Evolutionary conservation across 768 basidiomycete genomes (phyloP).

Genomic region (Hysterangium stoloniferum): DNA sequence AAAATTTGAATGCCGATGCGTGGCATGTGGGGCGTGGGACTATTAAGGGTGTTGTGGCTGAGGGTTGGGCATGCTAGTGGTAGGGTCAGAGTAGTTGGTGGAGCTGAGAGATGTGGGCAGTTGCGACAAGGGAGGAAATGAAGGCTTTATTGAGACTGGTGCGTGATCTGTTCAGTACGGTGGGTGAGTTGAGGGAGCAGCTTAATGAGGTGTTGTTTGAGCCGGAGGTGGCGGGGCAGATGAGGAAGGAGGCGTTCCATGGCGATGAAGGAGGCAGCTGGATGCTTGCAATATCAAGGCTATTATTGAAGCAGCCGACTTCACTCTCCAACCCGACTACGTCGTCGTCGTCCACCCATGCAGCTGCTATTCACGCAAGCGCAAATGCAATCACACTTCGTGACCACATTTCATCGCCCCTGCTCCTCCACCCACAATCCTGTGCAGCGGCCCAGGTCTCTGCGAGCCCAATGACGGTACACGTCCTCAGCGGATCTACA

Average conservation of each 20-base stretch:
- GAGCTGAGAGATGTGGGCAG: slow-evolving; percentile 42
- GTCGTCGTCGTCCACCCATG: slow-evolving; percentile 14
- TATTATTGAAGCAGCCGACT: neutral
- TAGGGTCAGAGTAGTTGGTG: neutral
- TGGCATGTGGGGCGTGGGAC: slow-evolving; percentile 81
- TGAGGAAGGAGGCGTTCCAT: slow-evolving; percentile 71
- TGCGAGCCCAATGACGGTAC: slow-evolving; percentile 86
- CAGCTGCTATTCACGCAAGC: slow-evolving; percentile 18
- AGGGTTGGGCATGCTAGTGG: slow-evolving; percentile 27
- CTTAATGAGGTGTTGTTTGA: slow-evolving; percentile 90
- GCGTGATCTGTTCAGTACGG: slow-evolving; percentile 75
- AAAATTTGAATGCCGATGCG: slow-evolving; percentile 77
- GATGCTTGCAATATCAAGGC: slow-evolving; percentile 6
- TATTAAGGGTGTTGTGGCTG: slow-evolving; percentile 62
- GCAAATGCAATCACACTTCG: too few relatives aligned
- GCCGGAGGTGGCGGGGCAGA: slow-evolving; percentile 60
- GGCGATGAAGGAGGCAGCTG: slow-evolving; percentile 47
- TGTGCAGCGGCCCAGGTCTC: slow-evolving; percentile 61
- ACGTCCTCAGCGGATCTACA: slow-evolving; percentile 37
- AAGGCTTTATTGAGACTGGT: slow-evolving; percentile 75
- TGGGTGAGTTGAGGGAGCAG: slow-evolving; percentile 71
- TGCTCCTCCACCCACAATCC: too few relatives aligned
- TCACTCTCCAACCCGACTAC: too few relatives aligned
- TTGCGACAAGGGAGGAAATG: slow-evolving; percentile 73
- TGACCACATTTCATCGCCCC: too few relatives aligned